Conservation (phyloP, 768 basidiomycete genomes). For the Lepiota venenata region DNA sequence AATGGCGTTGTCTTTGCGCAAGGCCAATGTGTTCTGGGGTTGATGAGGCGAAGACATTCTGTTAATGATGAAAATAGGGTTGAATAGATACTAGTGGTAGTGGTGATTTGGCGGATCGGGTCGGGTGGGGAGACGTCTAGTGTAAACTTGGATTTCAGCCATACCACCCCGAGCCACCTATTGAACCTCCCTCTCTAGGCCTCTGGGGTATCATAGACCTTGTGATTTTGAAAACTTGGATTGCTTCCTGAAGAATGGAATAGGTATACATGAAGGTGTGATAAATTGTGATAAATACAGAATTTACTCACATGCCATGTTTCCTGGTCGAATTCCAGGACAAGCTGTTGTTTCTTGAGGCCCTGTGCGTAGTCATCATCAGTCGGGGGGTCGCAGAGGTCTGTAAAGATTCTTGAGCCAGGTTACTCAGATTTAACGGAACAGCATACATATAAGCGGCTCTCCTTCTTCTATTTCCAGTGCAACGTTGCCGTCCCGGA, state of each 20-base stretch:
- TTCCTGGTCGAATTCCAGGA: constrained; percentile 88
- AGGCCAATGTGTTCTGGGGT: too few species aligned
- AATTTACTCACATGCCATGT: constrained; percentile 71
- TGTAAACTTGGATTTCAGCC: constrained; percentile 35
- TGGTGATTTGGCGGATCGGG: too few species aligned
- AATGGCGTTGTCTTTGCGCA: too few species aligned
- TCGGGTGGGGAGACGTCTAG: too few species aligned
- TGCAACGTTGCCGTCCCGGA: constrained; percentile 79
- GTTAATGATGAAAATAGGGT: too few species aligned
- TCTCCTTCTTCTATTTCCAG: constrained; percentile 69
- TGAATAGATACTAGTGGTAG: too few species aligned
- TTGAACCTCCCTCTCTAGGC: constrained; percentile 48
- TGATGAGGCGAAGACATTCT: background rate
- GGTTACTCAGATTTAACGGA: background rate
- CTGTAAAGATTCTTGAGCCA: constrained; percentile 31
- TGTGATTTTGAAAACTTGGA: constrained; percentile 79
- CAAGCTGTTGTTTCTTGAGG: constrained; percentile 76
- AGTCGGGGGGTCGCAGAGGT: constrained; percentile 59
- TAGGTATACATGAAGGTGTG: background rate
- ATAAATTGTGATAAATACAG: background rate
- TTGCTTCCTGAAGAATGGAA: constrained; percentile 61
- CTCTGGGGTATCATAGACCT: constrained; percentile 76
- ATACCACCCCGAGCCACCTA: constrained; percentile 67
- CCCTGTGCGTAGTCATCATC: constrained; percentile 62
- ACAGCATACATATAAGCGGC: constrained; percentile 68